Evolutionary conservation across 768 basidiomycete species (phyloP).

Genomic region (Dacryopinax primogenitus): DNA sequence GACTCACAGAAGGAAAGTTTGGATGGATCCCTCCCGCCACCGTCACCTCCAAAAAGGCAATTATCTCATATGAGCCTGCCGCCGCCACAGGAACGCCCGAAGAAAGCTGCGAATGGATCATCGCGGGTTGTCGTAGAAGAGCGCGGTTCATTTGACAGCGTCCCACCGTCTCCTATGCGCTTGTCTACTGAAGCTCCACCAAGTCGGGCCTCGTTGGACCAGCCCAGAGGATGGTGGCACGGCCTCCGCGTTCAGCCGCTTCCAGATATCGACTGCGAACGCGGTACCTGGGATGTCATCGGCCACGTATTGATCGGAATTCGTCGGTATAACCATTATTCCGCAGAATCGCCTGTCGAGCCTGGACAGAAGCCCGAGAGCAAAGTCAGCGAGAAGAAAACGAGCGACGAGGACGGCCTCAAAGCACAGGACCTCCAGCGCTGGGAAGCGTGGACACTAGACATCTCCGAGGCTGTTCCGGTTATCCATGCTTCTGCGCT

Average conservation of each 20-base stretch:
- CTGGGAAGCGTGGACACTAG: slow-evolving; percentile 76
- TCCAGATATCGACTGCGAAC: slow-evolving; percentile 42
- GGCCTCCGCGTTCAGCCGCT: slow-evolving; percentile 16
- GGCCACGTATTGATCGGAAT: slow-evolving; percentile 50
- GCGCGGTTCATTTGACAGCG: not conserved
- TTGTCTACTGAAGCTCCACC: not conserved
- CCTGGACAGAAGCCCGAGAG: slow-evolving; percentile 28
- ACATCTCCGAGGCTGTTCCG: slow-evolving; percentile 29
- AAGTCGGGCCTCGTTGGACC: slow-evolving; percentile 2
- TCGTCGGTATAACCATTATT: slow-evolving; percentile 49
- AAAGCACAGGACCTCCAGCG: slow-evolving; percentile 43
- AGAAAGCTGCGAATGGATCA: slow-evolving; percentile 20
- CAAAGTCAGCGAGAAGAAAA: slow-evolving; percentile 12
- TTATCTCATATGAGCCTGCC: not conserved
- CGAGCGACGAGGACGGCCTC: not conserved
- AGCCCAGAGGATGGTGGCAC: slow-evolving; percentile 9
- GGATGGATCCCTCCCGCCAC: slow-evolving; percentile 26
- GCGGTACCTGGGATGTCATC: slow-evolving; percentile 64
- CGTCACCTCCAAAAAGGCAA: slow-evolving; percentile 22
- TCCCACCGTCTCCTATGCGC: slow-evolving; percentile 6
- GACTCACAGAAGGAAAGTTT: slow-evolving; percentile 7
- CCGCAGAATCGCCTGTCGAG: slow-evolving; percentile 10
- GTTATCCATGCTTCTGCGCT: slow-evolving; percentile 16
- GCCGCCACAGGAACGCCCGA: not conserved
- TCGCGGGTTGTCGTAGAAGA: slow-evolving; percentile 30